Evolutionary conservation across 75 land plant genomes (phyloP).

Genomic region (Azolla pinnata): DNA sequence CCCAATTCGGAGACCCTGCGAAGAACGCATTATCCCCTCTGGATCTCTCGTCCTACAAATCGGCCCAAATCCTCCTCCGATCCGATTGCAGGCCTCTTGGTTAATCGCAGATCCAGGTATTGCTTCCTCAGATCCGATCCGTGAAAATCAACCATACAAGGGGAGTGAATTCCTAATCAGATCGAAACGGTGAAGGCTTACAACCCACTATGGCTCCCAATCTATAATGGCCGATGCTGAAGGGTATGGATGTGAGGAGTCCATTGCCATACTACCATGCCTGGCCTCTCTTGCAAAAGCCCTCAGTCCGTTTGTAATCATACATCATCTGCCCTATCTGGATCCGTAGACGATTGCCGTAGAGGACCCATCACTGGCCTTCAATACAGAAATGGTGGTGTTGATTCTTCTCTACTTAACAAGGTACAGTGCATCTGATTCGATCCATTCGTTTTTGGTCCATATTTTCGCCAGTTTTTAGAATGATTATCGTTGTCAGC

Average conservation of each 20-base stretch:
- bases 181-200: neutral
- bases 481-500: conserved; percentile 2
- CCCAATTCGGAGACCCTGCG: neutral
- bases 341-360: conserved; percentile 17
- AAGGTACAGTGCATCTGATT: conserved; percentile 50
- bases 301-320: conserved; percentile 22
- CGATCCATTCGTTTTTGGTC: conserved; percentile 3
- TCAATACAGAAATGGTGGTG: conserved; percentile 39
- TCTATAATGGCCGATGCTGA: neutral
- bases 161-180: neutral
- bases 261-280: conserved; percentile 31
- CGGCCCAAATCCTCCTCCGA: neutral
- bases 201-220: neutral
- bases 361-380: conserved; percentile 45
- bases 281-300: conserved; percentile 48
- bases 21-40: neutral
- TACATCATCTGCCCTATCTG: conserved; percentile 11
- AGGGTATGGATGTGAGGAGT: neutral
- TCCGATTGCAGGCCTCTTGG: neutral
- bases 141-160: too few species aligned
- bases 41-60: neutral
- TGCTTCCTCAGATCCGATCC: neutral
- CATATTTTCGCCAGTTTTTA: neutral
- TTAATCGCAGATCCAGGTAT: neutral
- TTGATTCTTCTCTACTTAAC: conserved; percentile 69